A percentile compares a stretch with the other conserved stretches of the same genome.
phyloP scores from a whole-genome alignment of 2,329 filamentous ascomycete genomes.

The Stemphylium vesicarium region DNA sequence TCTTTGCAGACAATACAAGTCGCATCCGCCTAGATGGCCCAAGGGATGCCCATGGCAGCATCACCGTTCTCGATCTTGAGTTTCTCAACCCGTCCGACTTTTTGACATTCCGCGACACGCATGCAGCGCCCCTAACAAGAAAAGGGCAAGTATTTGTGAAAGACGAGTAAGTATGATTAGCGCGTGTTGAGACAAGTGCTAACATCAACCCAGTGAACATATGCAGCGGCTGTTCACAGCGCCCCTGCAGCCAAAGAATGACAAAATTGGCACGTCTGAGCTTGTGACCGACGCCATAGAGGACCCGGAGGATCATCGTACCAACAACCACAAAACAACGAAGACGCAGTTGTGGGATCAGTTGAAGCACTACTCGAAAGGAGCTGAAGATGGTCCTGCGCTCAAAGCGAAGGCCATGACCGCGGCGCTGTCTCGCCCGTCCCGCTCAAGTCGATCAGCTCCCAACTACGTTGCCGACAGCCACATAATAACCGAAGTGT shows the following conservation, averaged over 20 bases:
- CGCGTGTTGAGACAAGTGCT: neutral
- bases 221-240: constrained; percentile 24
- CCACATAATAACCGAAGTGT: neutral
- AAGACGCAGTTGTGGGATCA: neutral
- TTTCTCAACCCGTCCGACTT: constrained; percentile 24
- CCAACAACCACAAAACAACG: neutral
- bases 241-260: constrained; percentile 14
- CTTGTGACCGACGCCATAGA: constrained; percentile 1
- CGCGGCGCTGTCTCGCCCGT: constrained; percentile 8
- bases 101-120: constrained; percentile 10
- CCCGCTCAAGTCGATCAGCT: constrained; percentile 15
- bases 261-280: constrained; percentile 13
- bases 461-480: constrained; percentile 1
- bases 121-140: neutral
- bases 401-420: neutral
- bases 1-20: constrained; percentile 18
- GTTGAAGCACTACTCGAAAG: neutral
- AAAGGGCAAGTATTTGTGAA: neutral
- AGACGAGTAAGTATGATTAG: constrained; percentile 2
- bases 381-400: neutral
- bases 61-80: constrained; percentile 27
- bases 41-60: constrained; percentile 6
- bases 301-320: neutral
- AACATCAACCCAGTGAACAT: constrained; percentile 7
- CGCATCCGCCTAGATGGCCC: constrained; percentile 32